A percentile compares a stretch with the other conserved stretches of the same genome.
Evolutionary conservation across 1,284 basidiomycete genomes (phyloP).

Genomic region (Trametes polyzona): DNA sequence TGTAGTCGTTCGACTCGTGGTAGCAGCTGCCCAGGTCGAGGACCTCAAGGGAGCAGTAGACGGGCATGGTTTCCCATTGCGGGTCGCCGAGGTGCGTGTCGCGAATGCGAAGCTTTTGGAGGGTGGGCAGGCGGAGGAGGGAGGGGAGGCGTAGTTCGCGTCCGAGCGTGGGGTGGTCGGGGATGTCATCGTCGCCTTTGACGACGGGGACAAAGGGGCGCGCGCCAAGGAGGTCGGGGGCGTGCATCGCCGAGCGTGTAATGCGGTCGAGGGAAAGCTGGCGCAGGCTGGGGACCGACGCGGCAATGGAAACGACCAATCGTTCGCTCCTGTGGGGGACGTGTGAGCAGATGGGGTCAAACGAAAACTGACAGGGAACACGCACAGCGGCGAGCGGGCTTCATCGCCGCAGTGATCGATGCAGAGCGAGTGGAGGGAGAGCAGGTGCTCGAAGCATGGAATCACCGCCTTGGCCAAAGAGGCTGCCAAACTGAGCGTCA

Average conservation of each 20-base stretch:
- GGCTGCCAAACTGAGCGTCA: constrained; percentile 57
- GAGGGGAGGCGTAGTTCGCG: constrained; percentile 63
- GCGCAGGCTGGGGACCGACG: constrained; percentile 57
- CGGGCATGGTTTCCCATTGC: constrained; percentile 52
- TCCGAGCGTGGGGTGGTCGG: constrained; percentile 57
- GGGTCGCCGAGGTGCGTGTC: constrained; percentile 73
- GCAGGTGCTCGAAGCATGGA: constrained; percentile 54
- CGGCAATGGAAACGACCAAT: constrained; percentile 69
- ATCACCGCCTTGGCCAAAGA: constrained; percentile 55
- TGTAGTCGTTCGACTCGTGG: constrained; percentile 55
- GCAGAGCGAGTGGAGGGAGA: constrained; percentile 50
- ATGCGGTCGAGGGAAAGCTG: constrained; percentile 64
- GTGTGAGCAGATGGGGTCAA: constrained; percentile 26
- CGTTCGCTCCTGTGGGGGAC: constrained; percentile 63
- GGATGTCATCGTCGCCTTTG: constrained; percentile 60
- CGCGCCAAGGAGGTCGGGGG: constrained; percentile 54
- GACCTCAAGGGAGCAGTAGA: constrained; percentile 54
- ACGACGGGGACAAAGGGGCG: constrained; percentile 63
- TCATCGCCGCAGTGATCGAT: constrained; percentile 61
- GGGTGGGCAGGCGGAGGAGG: constrained; percentile 62
- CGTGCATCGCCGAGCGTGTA: constrained; percentile 65
- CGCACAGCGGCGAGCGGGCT: constrained; percentile 59
- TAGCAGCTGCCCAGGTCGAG: constrained; percentile 64
- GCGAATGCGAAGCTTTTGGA: constrained; percentile 63
- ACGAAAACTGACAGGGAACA: constrained; percentile 24